Base-by-base conservation (phyloP, 108 stramenopile species). In the Schizochytrium sp. region DNA sequence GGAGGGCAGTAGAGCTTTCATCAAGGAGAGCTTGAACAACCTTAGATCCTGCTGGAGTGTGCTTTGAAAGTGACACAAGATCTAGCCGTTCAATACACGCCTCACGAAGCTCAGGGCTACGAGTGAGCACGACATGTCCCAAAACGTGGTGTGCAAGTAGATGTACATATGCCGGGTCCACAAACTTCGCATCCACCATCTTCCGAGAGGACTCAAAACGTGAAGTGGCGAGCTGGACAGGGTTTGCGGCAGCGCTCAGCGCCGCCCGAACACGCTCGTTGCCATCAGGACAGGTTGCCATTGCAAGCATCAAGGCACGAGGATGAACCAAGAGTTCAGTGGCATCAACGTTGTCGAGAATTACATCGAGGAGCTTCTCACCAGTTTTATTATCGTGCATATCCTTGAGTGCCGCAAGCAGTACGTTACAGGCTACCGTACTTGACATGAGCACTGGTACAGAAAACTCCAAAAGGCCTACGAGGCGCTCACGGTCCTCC, bases 81-180 rank as follows among this genome's bases (percentile, higher is more conserved):
- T 69, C 64, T 10, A 69, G 64, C 42, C 64, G 64, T 44, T 69
- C 64, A 38, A 69, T 44, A 44, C 64, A 69, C 64, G 64, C 64
- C 64, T 69, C 64, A 44, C 64, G 64, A 38, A 69, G 64, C 64
- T 69, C 42, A 38, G 64, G 42, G 64, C 44, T 38, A 38, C 44
- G 40, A 44, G 19, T 28, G 19, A 69, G 2, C 12, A 15, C 44
- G 12, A 5, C 44, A 2, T 69, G 44, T 7, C 64, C 64, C 8
- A 69, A 44, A 8, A 44, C 64, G 64, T 69, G 64, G 64, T 69
- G 64, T 13, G 64, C 64, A 7, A 69, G 64, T 7, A 69, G 42
- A 44, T 69, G 64, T 44, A 69, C 64, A 69, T 69, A 69, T 7
- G 64, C 64, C 12, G 64, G 64, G 28, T 69, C 64, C 19, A 69